These are phyloP conservation scores for Aspergillus nomiae DNA, from an alignment of 2,329 filamentous ascomycete species.

Conservation along the genomic window DNA sequence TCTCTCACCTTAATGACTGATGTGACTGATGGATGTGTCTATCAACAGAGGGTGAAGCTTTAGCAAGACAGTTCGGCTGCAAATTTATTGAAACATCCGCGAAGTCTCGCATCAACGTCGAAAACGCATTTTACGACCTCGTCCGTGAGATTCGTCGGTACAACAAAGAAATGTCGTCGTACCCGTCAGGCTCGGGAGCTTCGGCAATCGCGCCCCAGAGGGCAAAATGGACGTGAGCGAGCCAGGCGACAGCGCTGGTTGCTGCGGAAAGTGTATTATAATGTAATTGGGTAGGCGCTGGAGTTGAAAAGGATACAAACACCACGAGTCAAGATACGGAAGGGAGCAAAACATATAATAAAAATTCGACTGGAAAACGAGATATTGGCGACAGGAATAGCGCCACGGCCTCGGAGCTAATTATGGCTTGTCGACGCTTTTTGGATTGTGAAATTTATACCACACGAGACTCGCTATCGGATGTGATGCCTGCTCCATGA, in stretches of 20 bases:
- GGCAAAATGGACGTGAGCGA: conserved; percentile 75
- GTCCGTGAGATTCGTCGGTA: conserved; percentile 97
- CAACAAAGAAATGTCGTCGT: conserved; percentile 96
- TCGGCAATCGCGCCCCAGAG: conserved; percentile 61
- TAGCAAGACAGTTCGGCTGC: conserved; percentile 88
- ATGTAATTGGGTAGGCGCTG: conserved; percentile 56
- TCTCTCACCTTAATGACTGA: background rate
- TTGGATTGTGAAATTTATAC: conserved; percentile 26
- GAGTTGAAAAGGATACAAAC: conserved; percentile 22
- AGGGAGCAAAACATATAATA: conserved; percentile 18
- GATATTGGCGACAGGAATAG: conserved; percentile 22
- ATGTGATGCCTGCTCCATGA: conserved; percentile 35
- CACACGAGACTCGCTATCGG: conserved; percentile 29
- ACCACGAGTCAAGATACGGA: conserved; percentile 25
- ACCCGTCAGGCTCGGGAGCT: conserved; percentile 69
- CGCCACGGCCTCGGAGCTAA: conserved; percentile 21
- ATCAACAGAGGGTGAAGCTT: conserved; percentile 76
- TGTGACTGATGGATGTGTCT: conserved; percentile 11
- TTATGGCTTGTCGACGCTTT: conserved; percentile 24
- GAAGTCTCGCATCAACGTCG: conserved; percentile 96
- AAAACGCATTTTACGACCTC: conserved; percentile 97
- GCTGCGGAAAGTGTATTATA: conserved; percentile 83
- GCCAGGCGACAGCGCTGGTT: conserved; percentile 59
- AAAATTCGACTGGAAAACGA: conserved; percentile 18
- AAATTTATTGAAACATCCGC: conserved; percentile 99